Conservation (phyloP, 2,329 filamentous ascomycete genomes). For the Ascocoryne sarcoides region DNA sequence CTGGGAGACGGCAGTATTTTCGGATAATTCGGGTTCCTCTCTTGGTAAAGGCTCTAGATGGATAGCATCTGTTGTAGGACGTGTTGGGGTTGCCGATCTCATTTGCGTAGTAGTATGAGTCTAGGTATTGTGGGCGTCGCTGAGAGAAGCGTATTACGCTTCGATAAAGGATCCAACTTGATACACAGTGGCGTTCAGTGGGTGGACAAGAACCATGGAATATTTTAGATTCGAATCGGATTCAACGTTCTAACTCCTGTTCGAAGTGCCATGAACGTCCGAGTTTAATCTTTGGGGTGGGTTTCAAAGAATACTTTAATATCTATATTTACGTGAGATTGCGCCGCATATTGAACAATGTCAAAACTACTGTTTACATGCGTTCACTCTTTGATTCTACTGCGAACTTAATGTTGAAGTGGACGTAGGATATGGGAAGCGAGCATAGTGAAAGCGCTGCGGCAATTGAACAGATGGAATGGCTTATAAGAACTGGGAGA, state of each 20-base stretch:
- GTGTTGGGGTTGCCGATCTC: conserved; percentile 4
- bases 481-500: too few species aligned
- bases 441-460: not conserved
- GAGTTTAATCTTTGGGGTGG: conserved; percentile 1
- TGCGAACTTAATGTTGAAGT: not conserved
- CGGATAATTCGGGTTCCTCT: conserved; percentile 14
- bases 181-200: conserved; percentile 5
- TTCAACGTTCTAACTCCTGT: conserved; percentile 1
- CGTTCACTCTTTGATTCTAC: not conserved
- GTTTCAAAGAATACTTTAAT: conserved; percentile 1
- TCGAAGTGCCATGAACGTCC: not conserved
- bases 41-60: conserved; percentile 6
- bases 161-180: conserved; percentile 5
- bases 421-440: not conserved
- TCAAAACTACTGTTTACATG: conserved; percentile 4
- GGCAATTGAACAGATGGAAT: too few species aligned
- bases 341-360: conserved; percentile 2
- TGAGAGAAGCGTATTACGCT: conserved; percentile 3
- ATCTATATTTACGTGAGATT: conserved; percentile 1
- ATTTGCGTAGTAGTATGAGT: conserved; percentile 3
- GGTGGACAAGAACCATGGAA: conserved; percentile 4
- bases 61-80: conserved; percentile 5
- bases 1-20: conserved; percentile 16
- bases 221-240: conserved; percentile 5
- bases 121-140: conserved; percentile 4